A percentile compares a stretch with the other conserved stretches of the same genome.
phyloP scores from a whole-genome alignment of 257 asterid genomes.

The Primulina eburnea region DNA sequence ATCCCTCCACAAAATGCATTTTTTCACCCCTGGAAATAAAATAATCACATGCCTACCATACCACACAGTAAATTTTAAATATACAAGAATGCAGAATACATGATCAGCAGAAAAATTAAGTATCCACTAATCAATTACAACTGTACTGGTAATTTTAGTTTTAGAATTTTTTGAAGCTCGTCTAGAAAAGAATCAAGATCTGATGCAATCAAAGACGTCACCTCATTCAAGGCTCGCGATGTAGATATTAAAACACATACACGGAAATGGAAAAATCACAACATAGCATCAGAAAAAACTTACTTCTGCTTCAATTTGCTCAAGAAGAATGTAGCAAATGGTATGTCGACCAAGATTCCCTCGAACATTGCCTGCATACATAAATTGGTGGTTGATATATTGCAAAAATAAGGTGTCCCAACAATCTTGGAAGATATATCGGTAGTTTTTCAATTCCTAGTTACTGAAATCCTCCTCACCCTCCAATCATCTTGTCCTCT shows the following conservation, averaged over 20 bases:
- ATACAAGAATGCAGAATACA: neutral
- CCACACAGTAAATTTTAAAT: neutral
- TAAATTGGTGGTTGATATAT: constrained; percentile 16
- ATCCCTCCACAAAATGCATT: neutral
- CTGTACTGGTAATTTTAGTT: neutral
- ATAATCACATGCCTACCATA: neutral
- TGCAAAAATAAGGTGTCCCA: neutral
- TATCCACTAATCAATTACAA: constrained; percentile 15
- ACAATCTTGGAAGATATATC: no score
- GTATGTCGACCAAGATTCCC: constrained; percentile 96
- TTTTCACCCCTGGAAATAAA: constrained; percentile 11
- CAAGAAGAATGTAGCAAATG: constrained; percentile 94
- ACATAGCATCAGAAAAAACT: constrained; percentile 31
- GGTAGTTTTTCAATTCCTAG: no score
- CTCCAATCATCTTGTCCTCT: no score
- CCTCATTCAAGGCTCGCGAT: neutral
- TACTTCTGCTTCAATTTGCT: constrained; percentile 98
- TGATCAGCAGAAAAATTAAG: neutral
- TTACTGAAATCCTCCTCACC: no score
- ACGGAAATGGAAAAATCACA: constrained; percentile 6
- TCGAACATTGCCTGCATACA: constrained; percentile 89
- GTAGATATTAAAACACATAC: constrained; percentile 8
- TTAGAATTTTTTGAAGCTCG: neutral
- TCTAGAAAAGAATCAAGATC: neutral
- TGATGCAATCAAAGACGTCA: neutral